phyloP scores from a whole-genome alignment of 2,329 filamentous ascomycete genomes.

The Orbilia ellipsospora region DNA sequence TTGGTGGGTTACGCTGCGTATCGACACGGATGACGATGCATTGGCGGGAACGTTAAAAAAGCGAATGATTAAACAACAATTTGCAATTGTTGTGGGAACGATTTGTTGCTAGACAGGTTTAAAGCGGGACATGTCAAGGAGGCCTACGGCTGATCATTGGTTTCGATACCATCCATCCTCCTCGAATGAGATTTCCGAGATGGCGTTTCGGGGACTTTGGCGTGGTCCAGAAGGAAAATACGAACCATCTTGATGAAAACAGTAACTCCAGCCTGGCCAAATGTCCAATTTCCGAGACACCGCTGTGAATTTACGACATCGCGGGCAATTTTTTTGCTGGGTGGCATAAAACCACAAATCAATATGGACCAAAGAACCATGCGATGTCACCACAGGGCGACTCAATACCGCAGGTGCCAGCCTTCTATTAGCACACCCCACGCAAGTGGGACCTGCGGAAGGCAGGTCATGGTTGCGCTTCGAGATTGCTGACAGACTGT shows the following conservation, averaged over 20 bases:
- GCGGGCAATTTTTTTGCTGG: constrained; percentile 21
- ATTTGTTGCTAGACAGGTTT: constrained; percentile 1
- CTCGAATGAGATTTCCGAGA: constrained; percentile 16
- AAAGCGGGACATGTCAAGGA: constrained; percentile 4
- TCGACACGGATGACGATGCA: constrained; percentile 14
- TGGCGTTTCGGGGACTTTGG: constrained; percentile 5
- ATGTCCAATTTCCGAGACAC: constrained; percentile 33
- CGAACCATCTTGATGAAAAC: constrained; percentile 19
- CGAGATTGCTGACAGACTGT: constrained; percentile 27
- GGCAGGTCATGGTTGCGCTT: constrained; percentile 27
- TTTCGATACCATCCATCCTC: constrained; percentile 17
- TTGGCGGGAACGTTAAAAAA: constrained; percentile 15
- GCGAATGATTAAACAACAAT: neutral
- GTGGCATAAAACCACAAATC: constrained; percentile 26
- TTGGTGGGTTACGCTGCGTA: constrained; percentile 1
- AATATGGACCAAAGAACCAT: constrained; percentile 29
- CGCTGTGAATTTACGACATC: constrained; percentile 20
- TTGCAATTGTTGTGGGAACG: constrained; percentile 6
- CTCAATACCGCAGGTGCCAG: constrained; percentile 52
- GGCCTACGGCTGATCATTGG: constrained; percentile 14
- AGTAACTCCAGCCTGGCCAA: constrained; percentile 31
- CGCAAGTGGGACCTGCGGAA: constrained; percentile 18
- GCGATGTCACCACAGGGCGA: constrained; percentile 51
- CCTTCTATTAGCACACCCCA: constrained; percentile 37
- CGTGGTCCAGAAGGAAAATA: neutral